Conservation (phyloP, 345 rosid genomes). For the Aquilaria yunnanensis region DNA sequence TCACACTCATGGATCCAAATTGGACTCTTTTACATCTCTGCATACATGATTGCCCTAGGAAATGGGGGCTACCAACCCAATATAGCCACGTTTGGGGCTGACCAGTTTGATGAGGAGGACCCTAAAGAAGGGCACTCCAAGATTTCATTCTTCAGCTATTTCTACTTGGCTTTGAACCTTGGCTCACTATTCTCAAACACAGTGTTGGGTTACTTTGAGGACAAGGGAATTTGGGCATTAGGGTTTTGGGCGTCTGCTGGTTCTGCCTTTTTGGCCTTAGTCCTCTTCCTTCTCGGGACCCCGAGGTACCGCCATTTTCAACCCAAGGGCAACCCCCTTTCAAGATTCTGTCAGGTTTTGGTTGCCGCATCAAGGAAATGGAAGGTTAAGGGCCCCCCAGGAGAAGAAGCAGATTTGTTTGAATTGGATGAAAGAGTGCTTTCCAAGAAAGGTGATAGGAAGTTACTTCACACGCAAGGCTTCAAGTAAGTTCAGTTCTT, state of each 20-base stretch:
- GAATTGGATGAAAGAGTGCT: conserved; percentile 25
- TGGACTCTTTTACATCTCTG: conserved; percentile 57
- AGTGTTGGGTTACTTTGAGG: conserved; percentile 78
- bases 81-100: conserved; percentile 94
- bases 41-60: conserved; percentile 79
- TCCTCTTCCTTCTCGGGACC: conserved; percentile 67
- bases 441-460: conserved; percentile 34
- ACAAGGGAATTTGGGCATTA: conserved; percentile 71
- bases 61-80: conserved; percentile 95
- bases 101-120: conserved; percentile 91
- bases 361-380: conserved; percentile 70
- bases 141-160: conserved; percentile 87
- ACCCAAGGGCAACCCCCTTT: conserved; percentile 77
- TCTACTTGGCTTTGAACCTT: conserved; percentile 82
- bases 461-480: conserved; percentile 68
- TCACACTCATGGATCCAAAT: conserved; percentile 49
- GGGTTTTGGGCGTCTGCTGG: conserved; percentile 89
- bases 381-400: conserved; percentile 22
- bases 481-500: conserved; percentile 40
- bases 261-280: conserved; percentile 64
- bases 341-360: conserved; percentile 71
- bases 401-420: conserved; percentile 36
- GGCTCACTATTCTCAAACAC: conserved; percentile 96
- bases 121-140: conserved; percentile 75
- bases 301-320: conserved; percentile 70